Evolutionary conservation across 2,329 filamentous ascomycete species (phyloP), one percentile per base, ranked within the genome.

Genomic region (Beauveria scarabaeidicola): DNA sequence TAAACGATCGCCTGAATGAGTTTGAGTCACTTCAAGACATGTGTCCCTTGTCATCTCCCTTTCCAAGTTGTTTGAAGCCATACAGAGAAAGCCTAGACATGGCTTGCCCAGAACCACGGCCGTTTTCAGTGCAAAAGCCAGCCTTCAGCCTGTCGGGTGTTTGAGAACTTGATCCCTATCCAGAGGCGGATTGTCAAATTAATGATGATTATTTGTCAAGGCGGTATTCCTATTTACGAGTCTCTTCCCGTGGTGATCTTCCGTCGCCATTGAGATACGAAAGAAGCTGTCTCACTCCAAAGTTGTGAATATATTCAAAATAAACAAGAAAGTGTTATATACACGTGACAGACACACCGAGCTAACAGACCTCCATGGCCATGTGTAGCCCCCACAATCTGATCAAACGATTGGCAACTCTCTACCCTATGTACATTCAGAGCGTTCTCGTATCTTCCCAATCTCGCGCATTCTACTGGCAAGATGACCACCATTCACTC

Each of bases 401-500:
- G 21, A 25, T 36, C 23, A 25, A 36, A 36, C n/a, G n/a, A 25
- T 27, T 15, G 36, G 36, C 36, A 44, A 21, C n/a, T 23, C 55
- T 43, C 19, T 3, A 27, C 19, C 13, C 13, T 53, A 52, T 52
- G 27, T 53, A 59, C 57, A 58, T 29, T 27, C 21, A 32, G 38
- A 58, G 47, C 17, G n/a, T 25, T 38, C 11, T 41, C 43, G 15
- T 21, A 8, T 58, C 23, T 29, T 27, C 8, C 3, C 32, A 4
- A 23, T n/a, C 15, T 19, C 9, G 17, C 7, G 9, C 2, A 8
- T 8, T 23, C 25, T 51, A 61, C 36, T 59, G 50, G 56, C 60
- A 61, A 17, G 55, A 61, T 9, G 60, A 61, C 60, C 60, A 61
- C 55, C 55, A 59, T 19, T 53, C 50, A 27, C 55, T 51, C 50